A percentile compares a stretch with the other conserved stretches of the same genome.
Conservation (phyloP, 257 asterid genomes). For the Paraleonurus japonicus region DNA sequence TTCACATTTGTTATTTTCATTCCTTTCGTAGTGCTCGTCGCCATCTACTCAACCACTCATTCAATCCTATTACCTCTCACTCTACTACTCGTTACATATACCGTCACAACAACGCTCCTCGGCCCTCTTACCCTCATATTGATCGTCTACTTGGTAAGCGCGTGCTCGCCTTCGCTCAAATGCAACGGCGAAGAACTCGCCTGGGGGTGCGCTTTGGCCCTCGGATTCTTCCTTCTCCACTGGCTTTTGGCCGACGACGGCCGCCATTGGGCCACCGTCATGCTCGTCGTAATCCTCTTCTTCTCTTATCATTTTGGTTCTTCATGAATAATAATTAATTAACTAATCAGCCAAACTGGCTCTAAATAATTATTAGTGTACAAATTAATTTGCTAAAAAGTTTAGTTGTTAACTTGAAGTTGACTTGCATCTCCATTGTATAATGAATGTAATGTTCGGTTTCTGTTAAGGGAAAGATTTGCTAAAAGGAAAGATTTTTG, state of each 20-base stretch:
- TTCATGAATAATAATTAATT: conserved; percentile 1
- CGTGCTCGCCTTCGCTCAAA: conserved; percentile 26
- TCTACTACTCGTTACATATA: conserved; percentile 37
- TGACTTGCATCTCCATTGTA: not conserved
- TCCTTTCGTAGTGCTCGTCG: conserved; percentile 40
- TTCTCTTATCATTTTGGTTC: conserved; percentile 20
- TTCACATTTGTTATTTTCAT: conserved; percentile 36
- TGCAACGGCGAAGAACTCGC: conserved; percentile 39
- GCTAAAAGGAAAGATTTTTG: not conserved
- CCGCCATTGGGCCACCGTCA: conserved; percentile 30
- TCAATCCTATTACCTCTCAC: conserved; percentile 44
- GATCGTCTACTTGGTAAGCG: conserved; percentile 32
- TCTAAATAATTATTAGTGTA: not conserved
- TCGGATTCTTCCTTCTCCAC: conserved; percentile 32
- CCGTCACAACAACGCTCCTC: conserved; percentile 51
- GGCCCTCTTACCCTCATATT: conserved; percentile 60
- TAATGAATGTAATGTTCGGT: not conserved
- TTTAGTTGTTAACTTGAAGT: not conserved
- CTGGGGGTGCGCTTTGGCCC: conserved; percentile 36
- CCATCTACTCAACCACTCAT: conserved; percentile 38
- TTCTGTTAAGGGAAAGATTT: not conserved
- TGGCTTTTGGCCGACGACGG: conserved; percentile 43
- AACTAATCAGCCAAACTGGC: too few species aligned
- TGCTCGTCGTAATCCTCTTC: conserved; percentile 33
- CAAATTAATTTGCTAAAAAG: not conserved